A percentile compares a stretch with the other conserved stretches of the same genome.
phyloP scores from a whole-genome alignment of 2,329 filamentous ascomycete genomes.

The Aspergillus texensis region DNA sequence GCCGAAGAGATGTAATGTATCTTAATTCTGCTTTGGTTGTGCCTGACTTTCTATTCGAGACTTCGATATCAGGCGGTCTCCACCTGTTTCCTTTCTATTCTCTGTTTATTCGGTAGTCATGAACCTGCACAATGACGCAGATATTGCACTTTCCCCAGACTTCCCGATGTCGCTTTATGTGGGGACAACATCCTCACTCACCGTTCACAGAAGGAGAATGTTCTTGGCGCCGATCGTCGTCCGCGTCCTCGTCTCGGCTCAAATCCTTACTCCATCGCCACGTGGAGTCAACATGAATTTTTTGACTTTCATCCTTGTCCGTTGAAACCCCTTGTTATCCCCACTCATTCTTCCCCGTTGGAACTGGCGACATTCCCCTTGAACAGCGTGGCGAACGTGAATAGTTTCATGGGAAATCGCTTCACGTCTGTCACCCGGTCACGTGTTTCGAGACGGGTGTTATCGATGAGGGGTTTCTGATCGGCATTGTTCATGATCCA shows the following conservation, averaged over 20 bases:
- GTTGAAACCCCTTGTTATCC: background rate
- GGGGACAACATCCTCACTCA: background rate
- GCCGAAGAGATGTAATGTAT: no score
- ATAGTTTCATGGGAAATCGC: background rate
- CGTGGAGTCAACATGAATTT: background rate
- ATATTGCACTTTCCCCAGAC: constrained; percentile 1
- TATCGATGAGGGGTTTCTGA: constrained; percentile 3
- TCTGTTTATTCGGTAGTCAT: background rate
- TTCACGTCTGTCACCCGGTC: background rate
- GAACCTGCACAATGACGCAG: background rate
- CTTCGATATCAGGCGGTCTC: background rate
- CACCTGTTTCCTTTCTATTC: background rate
- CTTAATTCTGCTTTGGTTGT: no score
- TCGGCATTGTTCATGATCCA: background rate
- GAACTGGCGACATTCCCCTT: background rate
- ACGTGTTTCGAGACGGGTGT: background rate
- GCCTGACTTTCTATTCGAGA: background rate
- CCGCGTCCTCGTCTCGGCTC: background rate
- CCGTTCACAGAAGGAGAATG: background rate
- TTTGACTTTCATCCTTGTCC: background rate
- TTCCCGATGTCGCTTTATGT: background rate
- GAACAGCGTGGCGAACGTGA: background rate
- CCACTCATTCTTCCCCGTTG: background rate
- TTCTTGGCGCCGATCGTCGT: background rate
- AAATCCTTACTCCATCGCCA: background rate